Percentiles rank a stretch among this genome's conserved stretches.
Conservation (phyloP, 306 rosid species). For the Malus orientalis region DNA sequence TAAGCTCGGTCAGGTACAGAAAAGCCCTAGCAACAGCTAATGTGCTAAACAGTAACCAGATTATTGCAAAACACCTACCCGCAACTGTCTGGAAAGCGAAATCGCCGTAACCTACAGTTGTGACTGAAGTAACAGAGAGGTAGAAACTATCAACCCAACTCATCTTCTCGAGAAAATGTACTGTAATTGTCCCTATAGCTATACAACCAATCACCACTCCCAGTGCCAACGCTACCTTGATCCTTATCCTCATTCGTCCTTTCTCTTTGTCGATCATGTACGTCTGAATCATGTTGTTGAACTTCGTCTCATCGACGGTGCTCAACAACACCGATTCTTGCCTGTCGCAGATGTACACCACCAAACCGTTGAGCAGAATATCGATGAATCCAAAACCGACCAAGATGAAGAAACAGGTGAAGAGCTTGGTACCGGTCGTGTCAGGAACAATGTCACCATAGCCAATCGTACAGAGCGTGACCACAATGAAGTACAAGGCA, state of each 20-base stretch:
- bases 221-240: constrained; percentile 47
- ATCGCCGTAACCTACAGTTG: constrained; percentile 77
- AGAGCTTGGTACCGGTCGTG: constrained; percentile 43
- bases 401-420: constrained; percentile 51
- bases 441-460: constrained; percentile 76
- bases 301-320: constrained; percentile 39
- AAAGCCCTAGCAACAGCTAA: constrained; percentile 61
- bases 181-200: constrained; percentile 41
- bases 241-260: constrained; percentile 70
- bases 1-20: constrained; percentile 54
- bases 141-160: constrained; percentile 54
- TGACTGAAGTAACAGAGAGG: constrained; percentile 60
- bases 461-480: constrained; percentile 66
- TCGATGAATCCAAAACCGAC: constrained; percentile 60
- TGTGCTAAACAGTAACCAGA: constrained; percentile 67
- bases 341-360: constrained; percentile 52
- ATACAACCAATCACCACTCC: constrained; percentile 47
- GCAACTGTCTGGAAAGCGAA: constrained; percentile 33
- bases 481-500: constrained; percentile 58
- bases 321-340: constrained; percentile 49
- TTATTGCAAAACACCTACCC: constrained; percentile 57
- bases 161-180: constrained; percentile 38
- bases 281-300: constrained; percentile 30
- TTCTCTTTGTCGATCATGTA: constrained; percentile 54
- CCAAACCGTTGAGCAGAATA: constrained; percentile 47